Base-by-base conservation (phyloP, 73 alveolate species). In the Urostyla sp. region DNA sequence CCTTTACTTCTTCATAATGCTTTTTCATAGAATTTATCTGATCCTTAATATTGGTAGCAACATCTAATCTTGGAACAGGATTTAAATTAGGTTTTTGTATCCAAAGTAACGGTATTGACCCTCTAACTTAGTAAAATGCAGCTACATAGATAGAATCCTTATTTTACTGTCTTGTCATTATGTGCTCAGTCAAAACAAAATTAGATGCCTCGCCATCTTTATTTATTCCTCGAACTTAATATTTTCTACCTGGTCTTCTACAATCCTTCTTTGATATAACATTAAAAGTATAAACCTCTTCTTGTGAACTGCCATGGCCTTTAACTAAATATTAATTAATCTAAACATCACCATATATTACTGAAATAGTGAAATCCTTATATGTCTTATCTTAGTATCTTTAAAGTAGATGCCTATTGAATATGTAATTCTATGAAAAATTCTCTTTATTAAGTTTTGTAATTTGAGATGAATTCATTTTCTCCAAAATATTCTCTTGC, bases 71-170 rank as follows among this genome's bases (percentile, higher is more conserved):
- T 8, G 98, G 98, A 30, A 73, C 63, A 51, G 84, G 91, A 44
- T 73, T 61, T 38, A 89, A 58, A n/a, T 75, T 73, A 21, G 99
- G 99, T 43, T 92, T 95, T 87, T 95, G 90, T 23, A 82, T 67
- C 98, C 98, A 96, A 36, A 93, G 56, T 45, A 95, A 50, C 11
- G 99, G 99, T 53, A 95, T 96, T 38, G 97, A 87, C 27, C 99
- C 99, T 86, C 99, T 87, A 0, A 92, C 90, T 77, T 96, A 90
- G 27, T 86, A 87, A 86, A 84, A 95, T 28, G 99, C 90, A 40
- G 93, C 93, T 26, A 96, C 84, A 66, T 86, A 59, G 53, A 67
- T 60, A 15, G 84, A 54, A 23, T 72, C 85, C 26, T 90, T 67
- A 0, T 89, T 85, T 52, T 67, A 52, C 52, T 49, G 78, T 27